phyloP scores from a whole-genome alignment of 805 yeast species.

The Suhomyces faveliae region DNA sequence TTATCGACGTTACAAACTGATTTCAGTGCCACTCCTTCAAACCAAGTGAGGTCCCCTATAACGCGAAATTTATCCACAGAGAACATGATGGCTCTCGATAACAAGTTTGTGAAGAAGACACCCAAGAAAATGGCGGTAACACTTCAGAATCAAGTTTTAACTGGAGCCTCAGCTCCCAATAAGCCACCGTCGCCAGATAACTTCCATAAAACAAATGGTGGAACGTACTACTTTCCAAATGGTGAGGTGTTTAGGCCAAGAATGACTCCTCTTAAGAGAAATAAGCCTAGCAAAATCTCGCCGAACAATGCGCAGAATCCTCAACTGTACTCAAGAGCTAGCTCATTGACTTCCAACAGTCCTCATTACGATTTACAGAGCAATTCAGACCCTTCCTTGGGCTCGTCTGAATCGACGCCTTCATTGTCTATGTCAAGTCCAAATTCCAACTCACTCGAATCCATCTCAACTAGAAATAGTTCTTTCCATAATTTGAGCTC shows the following conservation, averaged over 20 bases:
- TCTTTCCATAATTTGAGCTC: slow-evolving; percentile 4
- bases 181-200: slow-evolving; percentile 6
- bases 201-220: slow-evolving; percentile 15
- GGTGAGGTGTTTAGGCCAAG: slow-evolving; percentile 55
- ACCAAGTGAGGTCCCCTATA: slow-evolving; percentile 2
- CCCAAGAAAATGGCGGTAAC: slow-evolving; percentile 23
- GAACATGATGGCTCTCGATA: slow-evolving; percentile 36
- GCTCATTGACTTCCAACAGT: not conserved
- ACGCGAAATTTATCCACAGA: slow-evolving; percentile 40
- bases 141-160: slow-evolving; percentile 1
- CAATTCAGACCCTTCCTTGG: not conserved
- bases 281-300: slow-evolving; percentile 34
- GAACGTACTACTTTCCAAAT: slow-evolving; percentile 47
- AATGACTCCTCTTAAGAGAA: slow-evolving; percentile 37
- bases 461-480: slow-evolving; percentile 1
- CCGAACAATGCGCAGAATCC: slow-evolving; percentile 1
- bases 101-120: slow-evolving; percentile 37
- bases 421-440: slow-evolving; percentile 2
- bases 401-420: slow-evolving; percentile 1
- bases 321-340: slow-evolving; percentile 6
- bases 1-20: slow-evolving; percentile 6
- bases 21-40: slow-evolving; percentile 1
- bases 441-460: slow-evolving; percentile 5
- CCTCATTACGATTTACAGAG: not conserved
- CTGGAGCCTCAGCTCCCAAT: not conserved